phyloP scores from a whole-genome alignment of 495 filamentous ascomycete genomes.

The Poronia punctata region DNA sequence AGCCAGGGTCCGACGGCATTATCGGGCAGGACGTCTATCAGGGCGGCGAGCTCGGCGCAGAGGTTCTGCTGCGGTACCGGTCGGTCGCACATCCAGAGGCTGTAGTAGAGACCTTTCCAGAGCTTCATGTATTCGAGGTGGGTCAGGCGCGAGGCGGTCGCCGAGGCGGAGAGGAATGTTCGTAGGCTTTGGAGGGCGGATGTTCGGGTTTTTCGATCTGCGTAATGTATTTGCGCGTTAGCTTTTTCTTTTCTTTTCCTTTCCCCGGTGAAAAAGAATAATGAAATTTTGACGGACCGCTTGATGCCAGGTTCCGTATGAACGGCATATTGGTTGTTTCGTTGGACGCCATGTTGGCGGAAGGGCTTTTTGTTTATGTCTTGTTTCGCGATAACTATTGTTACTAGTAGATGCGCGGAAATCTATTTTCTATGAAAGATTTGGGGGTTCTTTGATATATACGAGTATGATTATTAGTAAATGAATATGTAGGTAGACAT shows the following conservation, averaged over 20 bases:
- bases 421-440: background rate
- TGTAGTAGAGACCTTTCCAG: slow-evolving; percentile 96
- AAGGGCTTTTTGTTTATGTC: background rate
- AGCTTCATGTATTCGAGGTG: slow-evolving; percentile 80
- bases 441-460: too few species aligned
- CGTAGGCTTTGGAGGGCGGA: slow-evolving; percentile 72
- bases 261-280: background rate
- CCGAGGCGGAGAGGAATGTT: slow-evolving; percentile 64
- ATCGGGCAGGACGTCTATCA: slow-evolving; percentile 57
- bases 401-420: too few species aligned
- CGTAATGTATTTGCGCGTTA: background rate
- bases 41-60: slow-evolving; percentile 64
- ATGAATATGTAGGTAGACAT: background rate
- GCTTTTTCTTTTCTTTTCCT: background rate
- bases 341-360: slow-evolving; percentile 34
- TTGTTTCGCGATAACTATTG: too few species aligned
- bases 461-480: too few species aligned
- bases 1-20: slow-evolving; percentile 55
- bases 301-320: slow-evolving; percentile 46
- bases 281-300: slow-evolving; percentile 28
- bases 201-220: slow-evolving; percentile 77
- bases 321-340: slow-evolving; percentile 39
- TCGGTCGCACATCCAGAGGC: slow-evolving; percentile 92
- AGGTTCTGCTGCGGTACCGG: slow-evolving; percentile 81
- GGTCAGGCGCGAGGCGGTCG: slow-evolving; percentile 45